Evolutionary conservation across 2,329 filamentous ascomycete genomes (phyloP), one percentile per base, ranked within the genome.

Genomic region (Fusarium sp.): DNA sequence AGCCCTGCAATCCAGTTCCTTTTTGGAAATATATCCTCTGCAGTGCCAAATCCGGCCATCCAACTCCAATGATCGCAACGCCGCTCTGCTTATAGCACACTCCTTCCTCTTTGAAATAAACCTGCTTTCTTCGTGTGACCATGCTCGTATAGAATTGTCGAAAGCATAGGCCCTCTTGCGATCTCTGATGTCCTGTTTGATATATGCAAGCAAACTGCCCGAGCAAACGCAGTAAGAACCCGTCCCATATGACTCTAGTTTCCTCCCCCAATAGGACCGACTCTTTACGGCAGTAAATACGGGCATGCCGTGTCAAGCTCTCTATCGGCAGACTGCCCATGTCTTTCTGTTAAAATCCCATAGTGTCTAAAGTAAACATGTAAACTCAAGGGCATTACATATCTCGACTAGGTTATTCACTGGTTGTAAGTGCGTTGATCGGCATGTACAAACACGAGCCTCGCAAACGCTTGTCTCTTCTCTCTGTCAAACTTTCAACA

Each of bases 291-390:
- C 41, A 45, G 46, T 20, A 20, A 66, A 60, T 49, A 30, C 53
- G 33, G 49, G 16, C 38, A 38, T 33, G 34, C 46, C 51, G 34
- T 57, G 30, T 44, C 46, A 49, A 51, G 37, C 45, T 49, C 46
- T 33, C 40, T 31, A 34, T 31, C 44, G 50, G 26, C 44, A 65
- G 55, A 44, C 44, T 55, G 20, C 13, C 38, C 45, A 18, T 37
- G 40, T 51, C 47, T 13, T 33, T n/a, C 36, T 10, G 36, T 65
- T 53, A 51, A 65, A 57, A 65, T 62, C 33, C 45, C 46, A 47
- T 20, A 20, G 31, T 23, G 46, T 34, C 34, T 38, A 16, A 26
- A 49, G 51, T 20, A 28, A 31, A 40, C 54, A 50, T 16, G 50
- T 55, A 34, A 34, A 28, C 16, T 31, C 18, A 50, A 55, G 38